These are phyloP conservation scores for Elongisporangium prolatum DNA, from an alignment of 352 stramenopile genomes.

Conservation along the genomic window DNA sequence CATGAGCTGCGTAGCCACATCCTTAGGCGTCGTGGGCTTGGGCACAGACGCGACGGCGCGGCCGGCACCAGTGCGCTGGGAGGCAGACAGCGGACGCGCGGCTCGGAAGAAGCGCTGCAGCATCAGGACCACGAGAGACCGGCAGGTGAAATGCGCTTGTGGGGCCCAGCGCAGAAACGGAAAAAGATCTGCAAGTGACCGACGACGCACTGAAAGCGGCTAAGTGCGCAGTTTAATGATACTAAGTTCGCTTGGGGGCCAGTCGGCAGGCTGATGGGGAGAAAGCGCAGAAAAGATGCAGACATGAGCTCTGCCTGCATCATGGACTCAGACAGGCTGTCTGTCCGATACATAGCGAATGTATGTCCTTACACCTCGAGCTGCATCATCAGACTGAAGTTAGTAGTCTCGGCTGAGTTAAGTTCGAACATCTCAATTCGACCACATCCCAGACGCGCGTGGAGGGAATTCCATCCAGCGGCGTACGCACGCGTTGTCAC, in stretches of 20 bases:
- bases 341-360: not conserved
- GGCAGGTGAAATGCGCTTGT: not conserved
- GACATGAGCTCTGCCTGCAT: not conserved
- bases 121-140: constrained; percentile 3
- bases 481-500: not conserved
- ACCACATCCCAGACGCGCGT: not conserved
- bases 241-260: not conserved
- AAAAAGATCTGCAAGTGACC: not conserved
- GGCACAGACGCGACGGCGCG: constrained; percentile 8
- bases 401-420: not conserved
- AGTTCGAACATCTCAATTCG: not conserved
- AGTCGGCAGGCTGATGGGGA: not conserved
- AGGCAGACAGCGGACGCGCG: constrained; percentile 5
- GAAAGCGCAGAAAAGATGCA: not conserved
- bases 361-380: not conserved
- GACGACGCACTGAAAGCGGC: not conserved
- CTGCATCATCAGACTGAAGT: not conserved
- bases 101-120: constrained; percentile 15
- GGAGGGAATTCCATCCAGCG: not conserved
- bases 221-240: not conserved
- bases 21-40: constrained; percentile 33
- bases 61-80: constrained; percentile 11
- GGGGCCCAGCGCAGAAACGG: not conserved
- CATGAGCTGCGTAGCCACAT: constrained; percentile 54
- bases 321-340: not conserved